A percentile compares a stretch with the other conserved stretches of the same genome.
Evolutionary conservation across 1,284 basidiomycete genomes (phyloP).

Genomic region (Trichosporon faecale): DNA sequence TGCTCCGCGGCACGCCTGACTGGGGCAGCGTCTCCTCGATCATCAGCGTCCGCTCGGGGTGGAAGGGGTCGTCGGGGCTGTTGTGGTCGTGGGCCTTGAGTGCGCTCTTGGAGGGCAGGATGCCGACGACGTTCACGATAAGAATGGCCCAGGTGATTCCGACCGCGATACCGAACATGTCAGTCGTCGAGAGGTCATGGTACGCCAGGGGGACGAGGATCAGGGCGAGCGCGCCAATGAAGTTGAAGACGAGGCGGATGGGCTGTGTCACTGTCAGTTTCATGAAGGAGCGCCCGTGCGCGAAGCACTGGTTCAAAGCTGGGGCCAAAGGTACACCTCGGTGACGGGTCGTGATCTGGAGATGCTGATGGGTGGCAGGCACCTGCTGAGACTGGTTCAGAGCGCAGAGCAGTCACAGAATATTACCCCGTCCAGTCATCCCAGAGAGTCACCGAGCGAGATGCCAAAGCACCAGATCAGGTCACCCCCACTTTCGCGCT

Average conservation of each 20-base stretch:
- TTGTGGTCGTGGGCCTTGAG: not conserved
- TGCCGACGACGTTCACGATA: slow-evolving; percentile 26
- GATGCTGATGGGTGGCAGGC: not conserved
- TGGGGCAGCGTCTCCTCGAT: slow-evolving; percentile 8
- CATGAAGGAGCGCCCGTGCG: not conserved
- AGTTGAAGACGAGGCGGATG: slow-evolving; percentile 24
- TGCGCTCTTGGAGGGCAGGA: slow-evolving; percentile 19
- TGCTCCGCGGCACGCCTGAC: not conserved
- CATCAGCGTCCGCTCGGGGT: not conserved
- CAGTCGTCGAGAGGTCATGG: slow-evolving; percentile 20
- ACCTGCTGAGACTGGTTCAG: slow-evolving; percentile 2
- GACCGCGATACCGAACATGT: slow-evolving; percentile 28
- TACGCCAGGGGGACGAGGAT: slow-evolving; percentile 32
- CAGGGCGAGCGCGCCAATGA: slow-evolving; percentile 27
- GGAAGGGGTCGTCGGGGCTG: not conserved
- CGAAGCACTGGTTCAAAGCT: not conserved
- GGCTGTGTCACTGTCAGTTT: slow-evolving; percentile 18
- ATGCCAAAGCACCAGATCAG: not conserved
- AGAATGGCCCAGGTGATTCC: slow-evolving; percentile 32
- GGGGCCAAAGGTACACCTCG: not conserved
- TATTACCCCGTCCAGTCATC: not conserved
- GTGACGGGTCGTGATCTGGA: not conserved
- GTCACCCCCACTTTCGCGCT: not conserved
- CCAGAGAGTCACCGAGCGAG: not conserved
- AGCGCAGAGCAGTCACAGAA: not conserved